Evolutionary conservation across 805 yeast genomes (phyloP).

Genomic region (Saturnispora besseyi): DNA sequence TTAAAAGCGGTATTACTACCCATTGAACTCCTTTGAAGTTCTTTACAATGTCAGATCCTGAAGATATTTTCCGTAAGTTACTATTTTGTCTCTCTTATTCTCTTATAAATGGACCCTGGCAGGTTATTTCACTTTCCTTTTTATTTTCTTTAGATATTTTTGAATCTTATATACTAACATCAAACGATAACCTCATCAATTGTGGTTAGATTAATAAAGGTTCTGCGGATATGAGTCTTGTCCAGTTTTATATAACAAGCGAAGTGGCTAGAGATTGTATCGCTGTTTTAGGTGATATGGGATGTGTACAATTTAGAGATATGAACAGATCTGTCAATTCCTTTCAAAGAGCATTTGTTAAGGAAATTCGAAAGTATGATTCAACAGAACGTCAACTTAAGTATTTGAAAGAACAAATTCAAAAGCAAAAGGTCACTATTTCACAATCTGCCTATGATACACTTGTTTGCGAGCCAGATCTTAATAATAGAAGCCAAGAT

Average conservation of each 20-base stretch:
- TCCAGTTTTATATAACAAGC: constrained; percentile 83
- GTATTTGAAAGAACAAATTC: constrained; percentile 41
- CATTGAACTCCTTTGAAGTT: not conserved
- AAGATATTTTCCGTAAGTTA: constrained; percentile 21
- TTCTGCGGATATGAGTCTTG: constrained; percentile 95
- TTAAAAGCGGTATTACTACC: not conserved
- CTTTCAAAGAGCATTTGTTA: constrained; percentile 86
- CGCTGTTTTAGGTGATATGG: constrained; percentile 79
- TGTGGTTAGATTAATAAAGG: constrained; percentile 28
- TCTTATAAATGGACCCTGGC: no score
- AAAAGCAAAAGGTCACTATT: constrained; percentile 35
- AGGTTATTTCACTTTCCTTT: not conserved
- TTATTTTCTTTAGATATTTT: not conserved
- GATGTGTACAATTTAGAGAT: constrained; percentile 82
- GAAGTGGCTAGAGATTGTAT: constrained; percentile 84
- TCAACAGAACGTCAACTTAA: constrained; percentile 81
- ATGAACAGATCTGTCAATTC: constrained; percentile 69
- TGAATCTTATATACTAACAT: no score
- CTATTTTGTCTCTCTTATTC: not conserved
- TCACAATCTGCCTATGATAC: constrained; percentile 22
- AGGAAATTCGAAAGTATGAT: constrained; percentile 76
- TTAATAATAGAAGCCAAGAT: constrained; percentile 14
- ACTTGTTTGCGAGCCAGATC: constrained; percentile 16
- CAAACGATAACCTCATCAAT: not conserved
- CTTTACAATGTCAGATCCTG: constrained; percentile 5